Evolutionary conservation across 768 basidiomycete genomes (phyloP).

Genomic region (Lentinula detonsa): DNA sequence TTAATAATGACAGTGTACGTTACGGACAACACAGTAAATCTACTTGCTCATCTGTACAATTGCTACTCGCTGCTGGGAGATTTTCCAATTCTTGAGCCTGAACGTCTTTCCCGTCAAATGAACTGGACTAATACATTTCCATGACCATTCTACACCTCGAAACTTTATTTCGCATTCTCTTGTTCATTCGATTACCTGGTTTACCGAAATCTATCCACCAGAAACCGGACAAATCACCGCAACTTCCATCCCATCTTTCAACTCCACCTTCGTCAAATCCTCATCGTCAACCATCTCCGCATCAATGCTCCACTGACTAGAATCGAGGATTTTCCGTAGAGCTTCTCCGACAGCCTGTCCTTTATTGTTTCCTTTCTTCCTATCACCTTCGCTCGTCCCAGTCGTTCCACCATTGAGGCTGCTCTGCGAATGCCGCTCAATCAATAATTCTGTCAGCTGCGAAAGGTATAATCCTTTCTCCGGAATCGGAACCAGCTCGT

Average conservation of each 20-base stretch:
- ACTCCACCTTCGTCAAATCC: constrained; percentile 35
- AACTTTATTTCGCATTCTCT: no score
- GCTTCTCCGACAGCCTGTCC: neutral
- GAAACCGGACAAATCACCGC: constrained; percentile 80
- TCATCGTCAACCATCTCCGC: constrained; percentile 63
- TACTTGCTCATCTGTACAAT: neutral
- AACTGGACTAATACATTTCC: no score
- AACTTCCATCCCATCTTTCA: constrained; percentile 72
- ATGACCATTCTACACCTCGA: no score
- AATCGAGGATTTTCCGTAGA: constrained; percentile 38
- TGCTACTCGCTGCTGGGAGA: no score
- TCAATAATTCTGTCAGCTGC: constrained; percentile 43
- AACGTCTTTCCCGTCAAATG: no score
- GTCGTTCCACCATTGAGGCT: neutral
- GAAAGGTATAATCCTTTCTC: constrained; percentile 40
- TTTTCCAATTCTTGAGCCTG: no score
- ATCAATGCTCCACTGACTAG: constrained; percentile 74
- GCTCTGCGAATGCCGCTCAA: constrained; percentile 47
- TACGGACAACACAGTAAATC: neutral
- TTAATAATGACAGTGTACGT: neutral
- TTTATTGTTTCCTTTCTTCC: neutral
- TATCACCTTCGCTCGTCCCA: neutral
- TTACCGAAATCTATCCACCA: constrained; percentile 37
- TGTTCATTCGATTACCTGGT: no score
- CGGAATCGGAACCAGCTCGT: constrained; percentile 48